Evolutionary conservation across 1,284 basidiomycete species (phyloP), one percentile per base, ranked within the genome.

Genomic region (Naganishia cerealis): DNA sequence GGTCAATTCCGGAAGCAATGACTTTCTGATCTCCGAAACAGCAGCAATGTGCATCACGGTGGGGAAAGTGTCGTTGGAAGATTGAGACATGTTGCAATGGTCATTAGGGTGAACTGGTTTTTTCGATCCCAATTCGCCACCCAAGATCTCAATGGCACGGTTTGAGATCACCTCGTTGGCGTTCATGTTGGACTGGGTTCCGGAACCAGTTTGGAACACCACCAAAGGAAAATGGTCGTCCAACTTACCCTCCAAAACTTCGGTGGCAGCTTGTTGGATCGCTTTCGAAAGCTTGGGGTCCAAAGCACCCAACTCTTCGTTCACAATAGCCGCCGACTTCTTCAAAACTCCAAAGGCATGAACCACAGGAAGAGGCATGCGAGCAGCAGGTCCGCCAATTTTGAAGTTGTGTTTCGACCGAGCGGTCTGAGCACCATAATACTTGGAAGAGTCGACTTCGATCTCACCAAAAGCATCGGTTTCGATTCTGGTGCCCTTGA

Each of bases 121-220:
- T 85, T 99, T 99, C 70, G 90, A 92, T 55, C 96, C 96, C 66
- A 97, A 85, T 82, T 96, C 86, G 36, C 96, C 96, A 26, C 96
- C 96, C 71, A 99, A 88, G 73, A 97, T 84, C 83, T 99, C 93
- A 77, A 99, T 99, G 43, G 96, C 96, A 71, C 95, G 89, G 82
- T 99, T 99, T 38, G 92, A 94, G 79, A 99, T 96, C 77, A 99
- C 95, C 87, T 99, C 96, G 81, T 99, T 99, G 71, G 88, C 91
- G 82, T 99, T 99, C 96, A 99, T 99, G 85, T 99, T 99, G 80
- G 92, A 95, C 82, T 99, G 96, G 3, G 96, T 99, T 61, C 96
- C 96, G 68, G 92, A 96, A 68, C 96, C 96, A 57, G 96, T 99
- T 83, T 99, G 96, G 87, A 97, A 99, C 58, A 99, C 95, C 67